These are phyloP conservation scores for Sporothrix curviconia DNA, from an alignment of 2,329 filamentous ascomycete species.

Conservation along the genomic window DNA sequence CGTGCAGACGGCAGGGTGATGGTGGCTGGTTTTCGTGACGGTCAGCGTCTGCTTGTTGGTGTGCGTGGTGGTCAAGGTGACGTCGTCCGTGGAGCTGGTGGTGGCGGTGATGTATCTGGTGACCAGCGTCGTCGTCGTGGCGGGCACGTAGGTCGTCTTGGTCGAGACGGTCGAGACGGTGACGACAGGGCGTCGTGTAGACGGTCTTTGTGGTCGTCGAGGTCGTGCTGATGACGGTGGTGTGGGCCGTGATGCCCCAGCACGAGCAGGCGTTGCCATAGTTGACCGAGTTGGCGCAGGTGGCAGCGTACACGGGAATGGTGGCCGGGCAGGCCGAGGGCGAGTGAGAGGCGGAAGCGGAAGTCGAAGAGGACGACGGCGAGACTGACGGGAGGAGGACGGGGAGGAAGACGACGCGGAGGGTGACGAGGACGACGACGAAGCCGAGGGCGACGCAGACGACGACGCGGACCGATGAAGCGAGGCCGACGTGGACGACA, in stretches of 20 bases:
- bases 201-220: not conserved
- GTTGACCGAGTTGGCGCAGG: conserved; percentile 18
- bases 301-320: conserved; percentile 21
- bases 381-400: not conserved
- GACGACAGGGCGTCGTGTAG: not conserved
- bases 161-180: too few relatives aligned
- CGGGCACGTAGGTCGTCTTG: too few relatives aligned
- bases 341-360: not conserved
- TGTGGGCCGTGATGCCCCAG: conserved; percentile 21
- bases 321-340: not conserved
- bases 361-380: not conserved
- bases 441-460: not conserved
- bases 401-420: not conserved
- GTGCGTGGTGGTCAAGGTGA: not conserved
- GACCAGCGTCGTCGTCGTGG: not conserved
- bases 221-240: not conserved
- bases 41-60: not conserved
- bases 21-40: not conserved
- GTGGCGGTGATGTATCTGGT: not conserved
- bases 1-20: conserved; percentile 1
- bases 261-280: conserved; percentile 27
- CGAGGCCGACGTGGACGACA: too few relatives aligned
- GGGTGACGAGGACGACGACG: not conserved
- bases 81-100: not conserved
- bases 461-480: not conserved